Base-by-base conservation (phyloP, 257 asterid species). In the Ocimum tenuiflorum region DNA sequence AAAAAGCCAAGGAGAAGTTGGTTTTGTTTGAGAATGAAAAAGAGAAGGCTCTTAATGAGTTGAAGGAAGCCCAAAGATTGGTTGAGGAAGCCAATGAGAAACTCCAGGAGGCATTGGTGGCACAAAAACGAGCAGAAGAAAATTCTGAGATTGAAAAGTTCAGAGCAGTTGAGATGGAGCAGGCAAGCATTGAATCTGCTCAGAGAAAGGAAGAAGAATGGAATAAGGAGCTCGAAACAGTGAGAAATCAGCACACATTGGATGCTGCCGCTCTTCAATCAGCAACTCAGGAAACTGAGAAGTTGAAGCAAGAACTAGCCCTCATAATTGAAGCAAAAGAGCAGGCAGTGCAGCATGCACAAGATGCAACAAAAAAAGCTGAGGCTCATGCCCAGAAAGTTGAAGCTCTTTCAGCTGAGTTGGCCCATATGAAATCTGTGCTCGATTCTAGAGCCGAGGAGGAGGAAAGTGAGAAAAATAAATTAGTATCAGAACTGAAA, bases 81-180 rank as follows among this genome's bases (percentile, higher is more conserved):
- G 83, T 84, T 7, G 95, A 87, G 68, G 97, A 82, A 65, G 91
- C 95, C 42, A 82, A 83, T 76, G 95, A 75, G 87, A 94, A 85
- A 81, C 95, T 94, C 70, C 80, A 76, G 68, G 96, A 90, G 81
- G 99, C 95, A 57, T 36, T 84, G 81, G 74, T 80, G 73, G 94
- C 96, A 53, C 95, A 78, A 69, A 94, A 86, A 61, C 89, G 84
- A 69, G 96, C 96, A 0, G 96, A 90, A 75, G 97, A 88, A 72
- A 59, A 70, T 77, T 82, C 94, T 2, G 99, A 94, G 81, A 83
- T 94, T 29, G 97, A 94, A 70, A 90, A 81, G 69, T 94, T 94
- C 57, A 83, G 91, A 50, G 91, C 95, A 14, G 80, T 90, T 53
- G 97, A 94, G 81, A 75, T 90, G 88, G 96, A 92, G 74, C 96